Evolutionary conservation across 176 grass and related monocot species (phyloP), one percentile per base, ranked within the genome.

Genomic region (Pharus latifolius): DNA sequence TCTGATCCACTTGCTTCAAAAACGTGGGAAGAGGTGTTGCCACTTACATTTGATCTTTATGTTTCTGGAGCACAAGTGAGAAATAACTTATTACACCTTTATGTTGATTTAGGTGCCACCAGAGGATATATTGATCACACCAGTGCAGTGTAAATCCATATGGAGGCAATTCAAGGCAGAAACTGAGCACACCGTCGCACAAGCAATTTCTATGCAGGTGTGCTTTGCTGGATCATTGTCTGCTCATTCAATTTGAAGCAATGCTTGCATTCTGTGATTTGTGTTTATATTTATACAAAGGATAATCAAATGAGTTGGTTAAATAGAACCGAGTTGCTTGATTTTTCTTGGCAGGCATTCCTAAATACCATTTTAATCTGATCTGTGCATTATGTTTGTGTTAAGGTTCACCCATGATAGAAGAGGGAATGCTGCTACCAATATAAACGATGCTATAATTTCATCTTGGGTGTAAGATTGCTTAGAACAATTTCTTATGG

Each of bases 151-250:
- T 76, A 91, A 85, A 75, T 78, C 74, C 32, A 85, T 91, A 63
- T 96, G 87, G 91, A 87, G 70, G 73, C 91, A 88, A 70, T 96
- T 96, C 60, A 82, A 82, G 37, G 76, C 74, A 16, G 91, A 96
- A 46, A 96, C 87, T n/a, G 81, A 91, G 34, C 88, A 83, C 83
- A 53, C 74, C 49, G 75, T 96, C 54, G 72, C 43, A n/a, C 87
- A 96, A 82, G 91, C 91, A 65, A 90, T 95, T 12, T 78, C 76
- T 56, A 60, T 79, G 49, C 83, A 87, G 88, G 88, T 96, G 42
- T 46, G 17, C 16, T 72, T 52, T 63, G 19, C 65, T 62, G 0
- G 35, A 13, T 13, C 38, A 70, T 44, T 55, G 23, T 7, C 72
- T 29, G 48, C 12, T 69, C 52, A 60, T 68, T 19, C 45, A 41